Evolutionary conservation across 768 basidiomycete genomes (phyloP).

Genomic region (Crassisporium funariophilum): DNA sequence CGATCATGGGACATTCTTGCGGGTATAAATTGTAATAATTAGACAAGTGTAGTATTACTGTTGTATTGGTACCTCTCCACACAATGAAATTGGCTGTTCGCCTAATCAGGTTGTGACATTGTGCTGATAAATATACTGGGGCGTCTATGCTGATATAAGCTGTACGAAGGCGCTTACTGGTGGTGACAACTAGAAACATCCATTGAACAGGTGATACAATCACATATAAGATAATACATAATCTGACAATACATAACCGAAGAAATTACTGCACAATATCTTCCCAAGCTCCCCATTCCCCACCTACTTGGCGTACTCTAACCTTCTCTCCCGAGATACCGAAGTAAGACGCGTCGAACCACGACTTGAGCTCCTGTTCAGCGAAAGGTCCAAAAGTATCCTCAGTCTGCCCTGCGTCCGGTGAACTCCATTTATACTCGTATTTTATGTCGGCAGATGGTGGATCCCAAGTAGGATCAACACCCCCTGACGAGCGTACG

Average conservation of each 20-base stretch:
- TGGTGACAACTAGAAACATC: no score
- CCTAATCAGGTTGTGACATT: no score
- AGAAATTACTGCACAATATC: slow-evolving; percentile 50
- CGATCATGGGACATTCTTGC: no score
- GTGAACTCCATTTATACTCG: slow-evolving; percentile 80
- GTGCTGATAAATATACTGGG: no score
- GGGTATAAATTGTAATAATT: no score
- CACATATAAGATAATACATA: no score
- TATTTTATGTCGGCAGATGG: slow-evolving; percentile 76
- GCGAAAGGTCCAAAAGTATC: slow-evolving; percentile 79
- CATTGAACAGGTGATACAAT: neutral
- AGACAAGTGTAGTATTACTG: no score
- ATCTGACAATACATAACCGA: no score
- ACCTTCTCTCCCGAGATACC: slow-evolving; percentile 78
- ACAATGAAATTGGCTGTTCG: no score
- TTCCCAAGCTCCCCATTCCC: slow-evolving; percentile 77
- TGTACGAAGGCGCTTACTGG: no score
- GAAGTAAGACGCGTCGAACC: slow-evolving; percentile 84
- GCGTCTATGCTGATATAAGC: no score
- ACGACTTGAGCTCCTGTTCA: slow-evolving; percentile 77
- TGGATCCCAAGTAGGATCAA: slow-evolving; percentile 71
- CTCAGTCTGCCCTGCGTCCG: slow-evolving; percentile 45
- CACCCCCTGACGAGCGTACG: slow-evolving; percentile 70
- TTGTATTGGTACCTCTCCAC: no score
- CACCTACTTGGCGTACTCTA: slow-evolving; percentile 63